These are phyloP conservation scores for Piloderma croceum DNA, from an alignment of 768 basidiomycete species.

Conservation along the genomic window DNA sequence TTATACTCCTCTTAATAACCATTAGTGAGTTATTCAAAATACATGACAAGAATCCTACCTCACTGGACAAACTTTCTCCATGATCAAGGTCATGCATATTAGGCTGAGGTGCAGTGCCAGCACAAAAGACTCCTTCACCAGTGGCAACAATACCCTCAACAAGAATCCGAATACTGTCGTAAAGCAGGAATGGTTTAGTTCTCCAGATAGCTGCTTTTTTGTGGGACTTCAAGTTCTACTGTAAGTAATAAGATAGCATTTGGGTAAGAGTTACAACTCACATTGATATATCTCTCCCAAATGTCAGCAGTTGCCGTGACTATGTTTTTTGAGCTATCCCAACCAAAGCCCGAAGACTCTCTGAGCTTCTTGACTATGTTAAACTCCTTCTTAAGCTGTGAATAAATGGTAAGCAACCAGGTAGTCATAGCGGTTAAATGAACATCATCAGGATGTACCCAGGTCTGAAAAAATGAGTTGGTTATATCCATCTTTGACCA, in stretches of 20 bases:
- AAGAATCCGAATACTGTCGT: slow-evolving; percentile 6
- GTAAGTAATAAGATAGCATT: not conserved
- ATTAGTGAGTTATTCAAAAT: no score
- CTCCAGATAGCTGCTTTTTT: slow-evolving; percentile 18
- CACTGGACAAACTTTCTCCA: no score
- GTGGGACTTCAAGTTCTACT: not conserved
- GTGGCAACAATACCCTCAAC: not conserved
- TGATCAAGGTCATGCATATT: not conserved
- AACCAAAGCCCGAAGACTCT: slow-evolving; percentile 10
- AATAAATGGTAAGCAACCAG: no score
- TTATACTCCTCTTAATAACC: no score
- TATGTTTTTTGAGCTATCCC: not conserved
- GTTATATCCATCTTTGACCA: no score
- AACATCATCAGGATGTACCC: no score
- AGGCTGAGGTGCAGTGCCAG: not conserved
- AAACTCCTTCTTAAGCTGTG: slow-evolving; percentile 14
- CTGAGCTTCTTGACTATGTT: slow-evolving; percentile 10
- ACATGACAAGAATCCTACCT: no score
- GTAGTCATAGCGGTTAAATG: no score
- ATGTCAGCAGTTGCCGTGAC: slow-evolving; percentile 3
- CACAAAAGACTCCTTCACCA: slow-evolving; percentile 1
- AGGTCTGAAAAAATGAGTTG: no score
- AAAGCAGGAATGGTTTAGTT: slow-evolving; percentile 10
- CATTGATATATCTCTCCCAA: slow-evolving; percentile 12
- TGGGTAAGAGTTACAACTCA: slow-evolving; percentile 5